Base-by-base conservation (phyloP, 208 protist genomes). In the Trypanosoma melophagium region DNA sequence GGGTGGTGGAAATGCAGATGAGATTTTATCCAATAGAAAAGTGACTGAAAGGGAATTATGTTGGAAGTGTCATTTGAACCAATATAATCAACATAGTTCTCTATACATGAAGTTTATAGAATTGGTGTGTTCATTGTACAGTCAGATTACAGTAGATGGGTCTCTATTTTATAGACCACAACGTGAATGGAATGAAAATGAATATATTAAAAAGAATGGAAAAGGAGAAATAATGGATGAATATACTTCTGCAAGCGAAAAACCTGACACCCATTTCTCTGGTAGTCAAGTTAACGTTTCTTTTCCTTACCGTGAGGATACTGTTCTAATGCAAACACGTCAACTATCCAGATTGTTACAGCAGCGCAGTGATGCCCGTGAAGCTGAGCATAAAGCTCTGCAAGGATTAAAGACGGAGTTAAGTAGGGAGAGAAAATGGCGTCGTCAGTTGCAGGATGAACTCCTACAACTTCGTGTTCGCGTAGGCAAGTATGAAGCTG, bases 401-500 rank as follows among this genome's bases (percentile, higher is more conserved):
- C 22, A 60, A 17, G 17, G 38, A 14, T 17, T 66, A 50, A 31
- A 67, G 19, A 22, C 13, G 12, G 69, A 67, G 25, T 28, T 74
- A 17, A 44, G 56, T 3, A 62, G 31, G 25, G 69, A 71, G 50
- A 59, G 54, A 22, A 56, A 71, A 51, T 49, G 35, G 16, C 64
- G 65, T 9, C 50, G 66, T 13, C 47, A 64, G 28, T 53, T 70
- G 16, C 64, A 77, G 24, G 55, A 72, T 21, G 61, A 77, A 40
- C 21, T 82, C 9, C 19, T 54, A 22, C 64, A 60, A 57, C 61
- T 86, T 28, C 57, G 71, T 22, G n/a, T 64, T 31, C 59, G 45
- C 19, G 19, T 79, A 12, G 61, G 70, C 14, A 66, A 78, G 24
- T 81, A 74, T 60, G 76, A 86, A 55, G 55, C 69, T 22, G 77